Conservation (phyloP, 2,329 filamentous ascomycete species). For the Talaromyces amestolkiae region DNA sequence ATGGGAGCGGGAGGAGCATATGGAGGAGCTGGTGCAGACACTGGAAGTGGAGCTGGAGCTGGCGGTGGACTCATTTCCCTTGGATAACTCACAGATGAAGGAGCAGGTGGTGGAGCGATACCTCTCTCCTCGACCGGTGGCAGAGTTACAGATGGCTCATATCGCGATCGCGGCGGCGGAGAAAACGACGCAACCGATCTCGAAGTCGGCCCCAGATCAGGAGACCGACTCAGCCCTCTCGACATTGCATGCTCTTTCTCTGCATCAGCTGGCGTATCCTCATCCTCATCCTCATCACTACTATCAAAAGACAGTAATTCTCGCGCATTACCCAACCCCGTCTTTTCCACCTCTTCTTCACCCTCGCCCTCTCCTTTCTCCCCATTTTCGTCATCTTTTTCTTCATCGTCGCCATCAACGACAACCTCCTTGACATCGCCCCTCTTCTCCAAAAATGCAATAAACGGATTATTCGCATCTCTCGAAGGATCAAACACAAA, state of each 20-base stretch:
- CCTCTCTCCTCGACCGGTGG: not conserved
- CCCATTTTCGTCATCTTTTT: not conserved
- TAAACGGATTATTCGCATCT: conserved; percentile 23
- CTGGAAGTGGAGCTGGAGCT: not conserved
- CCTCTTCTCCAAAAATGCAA: conserved; percentile 18
- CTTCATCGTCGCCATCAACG: not conserved
- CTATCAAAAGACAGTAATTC: conserved; percentile 6
- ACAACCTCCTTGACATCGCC: not conserved
- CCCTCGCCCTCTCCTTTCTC: not conserved
- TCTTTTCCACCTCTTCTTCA: not conserved
- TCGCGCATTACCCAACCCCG: not conserved
- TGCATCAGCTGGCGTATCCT: not conserved
- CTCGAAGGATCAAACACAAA: conserved; percentile 8
- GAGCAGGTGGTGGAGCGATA: not conserved
- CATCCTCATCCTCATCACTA: conserved; percentile 9
- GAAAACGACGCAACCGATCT: not conserved
- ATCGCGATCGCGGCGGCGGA: not conserved
- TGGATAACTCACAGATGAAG: not conserved
- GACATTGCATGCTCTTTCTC: not conserved
- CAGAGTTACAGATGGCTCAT: conserved; percentile 4
- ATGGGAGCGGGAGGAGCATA: not conserved
- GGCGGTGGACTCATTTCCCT: not conserved
- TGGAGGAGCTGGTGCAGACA: not conserved
- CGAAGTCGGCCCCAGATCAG: not conserved
- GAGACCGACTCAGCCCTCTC: not conserved